Evolutionary conservation across 306 rosid species (phyloP).

Genomic region (Cicer arietinum): DNA sequence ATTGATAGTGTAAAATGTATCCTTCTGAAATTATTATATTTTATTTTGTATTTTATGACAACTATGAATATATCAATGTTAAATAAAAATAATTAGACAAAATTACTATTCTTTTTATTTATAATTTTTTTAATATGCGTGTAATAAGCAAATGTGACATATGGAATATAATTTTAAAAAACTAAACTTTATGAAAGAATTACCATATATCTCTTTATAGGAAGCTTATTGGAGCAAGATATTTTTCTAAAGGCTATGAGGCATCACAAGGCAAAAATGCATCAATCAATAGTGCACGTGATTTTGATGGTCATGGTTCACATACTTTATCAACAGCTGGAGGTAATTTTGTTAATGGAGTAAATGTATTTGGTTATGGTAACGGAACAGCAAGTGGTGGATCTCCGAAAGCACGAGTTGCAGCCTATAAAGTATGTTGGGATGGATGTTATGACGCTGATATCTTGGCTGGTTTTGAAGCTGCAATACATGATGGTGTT

Average conservation of each 20-base stretch:
- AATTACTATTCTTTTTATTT: too few species aligned
- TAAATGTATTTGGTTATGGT: conserved; percentile 58
- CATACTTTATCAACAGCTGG: conserved; percentile 95
- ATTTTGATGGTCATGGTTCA: conserved; percentile 78
- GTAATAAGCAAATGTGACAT: too few species aligned
- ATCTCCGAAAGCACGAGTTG: conserved; percentile 82
- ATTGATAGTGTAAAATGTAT: too few species aligned
- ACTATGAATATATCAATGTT: too few species aligned
- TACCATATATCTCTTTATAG: conserved; percentile 26
- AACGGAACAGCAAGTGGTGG: conserved; percentile 90
- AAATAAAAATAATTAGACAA: too few species aligned
- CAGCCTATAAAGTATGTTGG: conserved; percentile 85
- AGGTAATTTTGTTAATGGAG: conserved; percentile 60
- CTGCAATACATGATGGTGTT: conserved; percentile 80
- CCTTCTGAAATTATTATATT: too few species aligned
- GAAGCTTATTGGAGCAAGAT: conserved; percentile 89
- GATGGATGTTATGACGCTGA: conserved; percentile 64
- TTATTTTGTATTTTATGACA: too few species aligned
- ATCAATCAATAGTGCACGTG: conserved; percentile 49
- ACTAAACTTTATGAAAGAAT: too few species aligned
- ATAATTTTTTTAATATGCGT: too few species aligned
- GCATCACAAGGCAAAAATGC: neutral
- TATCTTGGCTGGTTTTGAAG: conserved; percentile 71
- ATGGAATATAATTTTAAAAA: too few species aligned
- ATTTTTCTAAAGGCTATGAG: conserved; percentile 45